Evolutionary conservation across 78 protist species (phyloP).

Genomic region (Cavenderia fasciculata): DNA sequence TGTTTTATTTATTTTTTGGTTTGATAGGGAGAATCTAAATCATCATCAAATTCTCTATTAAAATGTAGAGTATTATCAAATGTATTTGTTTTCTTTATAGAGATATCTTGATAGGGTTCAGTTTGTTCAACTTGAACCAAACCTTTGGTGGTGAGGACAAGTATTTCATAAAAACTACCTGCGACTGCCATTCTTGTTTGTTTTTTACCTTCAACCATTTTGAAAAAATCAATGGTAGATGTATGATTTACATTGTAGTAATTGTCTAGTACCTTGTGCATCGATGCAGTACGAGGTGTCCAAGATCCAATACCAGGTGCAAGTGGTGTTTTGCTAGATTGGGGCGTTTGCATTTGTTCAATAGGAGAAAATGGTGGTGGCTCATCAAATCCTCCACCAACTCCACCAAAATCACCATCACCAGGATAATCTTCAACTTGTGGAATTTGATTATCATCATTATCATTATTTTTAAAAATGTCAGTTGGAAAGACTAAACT

Average conservation of each 20-base stretch:
- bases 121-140: constrained; percentile 38
- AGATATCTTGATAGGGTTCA: constrained; percentile 52
- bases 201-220: not conserved
- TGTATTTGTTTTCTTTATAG: constrained; percentile 26
- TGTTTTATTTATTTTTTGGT: too few species aligned
- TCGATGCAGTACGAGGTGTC: constrained; percentile 37
- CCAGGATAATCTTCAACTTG: not conserved
- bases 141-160: constrained; percentile 53
- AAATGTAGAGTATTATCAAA: constrained; percentile 36
- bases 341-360: constrained; percentile 3
- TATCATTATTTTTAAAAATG: too few species aligned
- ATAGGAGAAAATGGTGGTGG: not conserved
- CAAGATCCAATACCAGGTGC: constrained; percentile 1
- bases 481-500: too few species aligned
- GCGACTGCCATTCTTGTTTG: constrained; percentile 8
- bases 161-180: constrained; percentile 61
- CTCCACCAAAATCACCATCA: not conserved
- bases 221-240: not conserved
- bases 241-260: not conserved
- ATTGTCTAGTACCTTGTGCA: constrained; percentile 36
- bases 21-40: too few species aligned
- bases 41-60: too few species aligned
- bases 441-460: too few species aligned
- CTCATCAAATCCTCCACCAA: not conserved
- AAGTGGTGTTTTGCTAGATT: not conserved